Base-by-base conservation (phyloP, 805 yeast genomes). In the Candida bentonensis region DNA sequence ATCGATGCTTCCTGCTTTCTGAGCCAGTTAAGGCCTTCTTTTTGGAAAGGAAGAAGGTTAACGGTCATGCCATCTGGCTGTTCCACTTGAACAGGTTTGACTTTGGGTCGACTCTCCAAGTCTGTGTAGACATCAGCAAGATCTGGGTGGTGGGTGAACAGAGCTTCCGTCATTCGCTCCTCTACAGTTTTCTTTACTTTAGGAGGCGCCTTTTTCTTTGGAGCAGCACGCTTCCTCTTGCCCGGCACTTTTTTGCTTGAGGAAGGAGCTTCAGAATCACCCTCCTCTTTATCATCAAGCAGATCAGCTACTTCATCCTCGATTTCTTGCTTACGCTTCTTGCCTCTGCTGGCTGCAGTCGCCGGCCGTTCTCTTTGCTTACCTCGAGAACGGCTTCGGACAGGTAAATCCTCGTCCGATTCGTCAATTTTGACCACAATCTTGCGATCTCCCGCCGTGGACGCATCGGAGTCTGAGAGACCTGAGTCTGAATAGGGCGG, bases 11-110 rank as follows among this genome's bases (percentile, higher is more conserved):
- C 97, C 63, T 89, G 97, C 42, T 76, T 70, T 13, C 74, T 53
- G 48, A 92, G 70, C 99, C 99, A 92, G 54, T 82, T 74, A 41
- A 92, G 67, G 17, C 98, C 98, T 65, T 92, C 99, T 15, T 76
- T 66, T 63, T 92, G 99, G 63, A 92, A 92, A 1, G 96, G 97
- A 23, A 92, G 67, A 30, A 92, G 62, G 23, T 69, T 70, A 40
- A 86, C 71, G 1, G 72, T 72, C 82, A 89, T 76, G 7, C 82
- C 87, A 1, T 66, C 70, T 0, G 98, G 97, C 55, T 87, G 96
- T 11, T 62, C 65, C 23, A 53, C 44, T 4, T 41, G 48, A 11
- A 41, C 50, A 4, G 53, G 53, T 33, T 26, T 41, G 5, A 45
- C 54, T 49, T 70, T 73, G 0, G 77, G 75, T 3, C 70, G 60